These are phyloP conservation scores for Mortierella sp. DNA, from an alignment of 371 early-diverging fungal species.

Conservation along the genomic window DNA sequence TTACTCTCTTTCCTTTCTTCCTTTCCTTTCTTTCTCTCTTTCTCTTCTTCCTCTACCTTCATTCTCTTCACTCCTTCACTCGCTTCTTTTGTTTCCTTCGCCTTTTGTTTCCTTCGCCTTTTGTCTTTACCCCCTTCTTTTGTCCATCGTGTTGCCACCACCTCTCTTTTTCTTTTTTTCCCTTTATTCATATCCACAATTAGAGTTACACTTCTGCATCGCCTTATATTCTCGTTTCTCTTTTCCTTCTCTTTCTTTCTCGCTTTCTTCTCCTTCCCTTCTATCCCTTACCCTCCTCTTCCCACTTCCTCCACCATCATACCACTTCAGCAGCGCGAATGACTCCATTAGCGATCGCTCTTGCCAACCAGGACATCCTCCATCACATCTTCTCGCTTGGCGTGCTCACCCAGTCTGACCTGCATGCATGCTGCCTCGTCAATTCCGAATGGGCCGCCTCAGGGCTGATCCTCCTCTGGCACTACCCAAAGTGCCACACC, in stretches of 20 bases:
- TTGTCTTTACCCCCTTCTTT: not conserved
- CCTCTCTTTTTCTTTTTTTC: not conserved
- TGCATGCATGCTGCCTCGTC: conserved; percentile 43
- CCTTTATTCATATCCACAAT: too few species aligned
- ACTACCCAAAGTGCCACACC: conserved; percentile 37
- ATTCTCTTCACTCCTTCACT: not conserved
- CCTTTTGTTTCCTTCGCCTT: not conserved
- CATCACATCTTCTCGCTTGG: conserved; percentile 42
- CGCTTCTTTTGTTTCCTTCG: not conserved
- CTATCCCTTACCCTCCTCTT: not conserved
- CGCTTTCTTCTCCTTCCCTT: not conserved
- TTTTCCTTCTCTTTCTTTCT: not conserved
- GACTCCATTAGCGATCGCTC: conserved; percentile 34
- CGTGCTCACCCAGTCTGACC: conserved; percentile 33
- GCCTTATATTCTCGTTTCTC: not conserved
- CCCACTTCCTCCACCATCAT: not conserved
- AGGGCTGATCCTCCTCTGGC: conserved; percentile 45
- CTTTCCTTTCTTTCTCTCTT: not conserved
- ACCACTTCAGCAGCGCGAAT: not conserved
- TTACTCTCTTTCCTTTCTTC: not conserved
- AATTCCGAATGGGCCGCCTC: conserved; percentile 54
- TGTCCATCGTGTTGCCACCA: not conserved
- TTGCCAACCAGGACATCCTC: conserved; percentile 49
- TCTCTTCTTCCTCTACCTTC: not conserved
- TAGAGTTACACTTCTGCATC: too few species aligned